Base-by-base conservation (phyloP, 169 alveolate species). In the Plasmodium cynomolgi region DNA sequence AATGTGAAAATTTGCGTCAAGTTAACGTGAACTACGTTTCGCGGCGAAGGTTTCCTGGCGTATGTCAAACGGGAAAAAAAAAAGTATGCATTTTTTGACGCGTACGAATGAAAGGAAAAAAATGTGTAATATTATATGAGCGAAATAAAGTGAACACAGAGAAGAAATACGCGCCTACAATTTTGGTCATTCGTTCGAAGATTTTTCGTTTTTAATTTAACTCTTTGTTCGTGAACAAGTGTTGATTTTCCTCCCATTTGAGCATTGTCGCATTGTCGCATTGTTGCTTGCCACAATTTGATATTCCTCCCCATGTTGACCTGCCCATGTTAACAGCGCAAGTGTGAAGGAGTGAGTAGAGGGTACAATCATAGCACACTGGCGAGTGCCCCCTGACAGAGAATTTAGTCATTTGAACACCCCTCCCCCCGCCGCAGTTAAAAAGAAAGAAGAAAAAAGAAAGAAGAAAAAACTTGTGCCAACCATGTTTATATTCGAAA, bases 401-500 rank as follows among this genome's bases (percentile, higher is more conserved):
- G 77, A 26, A 68, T 20, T 68, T n/a, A n/a, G 37, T 8, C 77
- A 20, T 68, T 68, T 68, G 31, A 68, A 68, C n/a, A 26, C n/a
- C 37, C 77, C 77, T 68, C 37, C 13, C n/a, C n/a, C n/a, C 8
- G 2, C 23, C 62, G 15, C 23, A 13, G 20, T 15, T 50, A 50
- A 50, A 50, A 37, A 37, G 4, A 50, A 50, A 2, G n/a, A n/a
- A n/a, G n/a, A n/a, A n/a, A n/a, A n/a, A n/a, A n/a, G n/a, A 50
- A 37, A 37, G 4, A 50, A 50, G 0, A 15, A 29, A 4, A 3
- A 20, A 26, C 39, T 75, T 29, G 80, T 31, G 29, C 26, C 31
- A 74, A 91, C 41, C 50, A 91, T 91, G 95, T 54, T 91, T 39
- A 82, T 91, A 72, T 91, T 91, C 84, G 86, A 91, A 26, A 91